Percentiles rank a stretch among this genome's conserved stretches.
These are phyloP conservation scores for Meyerozyma guilliermondii DNA, from an alignment of 1,139 yeast species.

Conservation along the genomic window DNA sequence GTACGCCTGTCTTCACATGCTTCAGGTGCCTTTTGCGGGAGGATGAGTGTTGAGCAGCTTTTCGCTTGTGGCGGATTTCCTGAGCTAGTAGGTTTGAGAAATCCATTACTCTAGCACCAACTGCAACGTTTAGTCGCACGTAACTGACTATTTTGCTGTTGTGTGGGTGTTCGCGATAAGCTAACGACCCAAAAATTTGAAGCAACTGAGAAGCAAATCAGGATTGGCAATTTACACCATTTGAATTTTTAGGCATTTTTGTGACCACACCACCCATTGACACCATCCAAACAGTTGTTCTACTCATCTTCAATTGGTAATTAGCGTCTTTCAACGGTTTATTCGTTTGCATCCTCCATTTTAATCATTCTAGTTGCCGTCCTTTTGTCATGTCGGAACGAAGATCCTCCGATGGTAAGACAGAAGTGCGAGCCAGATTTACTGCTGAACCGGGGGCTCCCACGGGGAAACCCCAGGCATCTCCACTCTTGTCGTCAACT, in stretches of 20 bases:
- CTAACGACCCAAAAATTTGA: neutral
- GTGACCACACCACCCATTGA: no score
- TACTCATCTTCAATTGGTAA: no score
- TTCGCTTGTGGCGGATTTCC: constrained; percentile 29
- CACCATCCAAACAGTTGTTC: no score
- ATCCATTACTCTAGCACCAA: constrained; percentile 18
- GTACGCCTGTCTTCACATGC: neutral
- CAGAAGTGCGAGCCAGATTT: constrained; percentile 10
- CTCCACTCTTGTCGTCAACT: constrained; percentile 72
- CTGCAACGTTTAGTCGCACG: neutral
- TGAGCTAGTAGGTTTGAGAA: constrained; percentile 28
- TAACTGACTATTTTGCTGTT: neutral
- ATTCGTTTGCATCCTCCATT: no score
- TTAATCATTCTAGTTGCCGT: no score
- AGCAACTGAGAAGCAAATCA: neutral
- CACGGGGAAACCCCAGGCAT: constrained; percentile 38
- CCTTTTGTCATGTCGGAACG: neutral
- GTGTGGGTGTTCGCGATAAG: constrained; percentile 2
- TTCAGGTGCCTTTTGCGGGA: neutral
- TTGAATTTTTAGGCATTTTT: no score
- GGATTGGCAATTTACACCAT: neutral
- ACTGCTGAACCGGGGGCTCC: constrained; percentile 3
- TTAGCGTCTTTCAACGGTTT: no score
- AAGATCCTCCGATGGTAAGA: neutral
- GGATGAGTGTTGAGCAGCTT: constrained; percentile 10